Evolutionary conservation across 1,139 yeast species (phyloP).

Genomic region (Maudiozyma humilis): DNA sequence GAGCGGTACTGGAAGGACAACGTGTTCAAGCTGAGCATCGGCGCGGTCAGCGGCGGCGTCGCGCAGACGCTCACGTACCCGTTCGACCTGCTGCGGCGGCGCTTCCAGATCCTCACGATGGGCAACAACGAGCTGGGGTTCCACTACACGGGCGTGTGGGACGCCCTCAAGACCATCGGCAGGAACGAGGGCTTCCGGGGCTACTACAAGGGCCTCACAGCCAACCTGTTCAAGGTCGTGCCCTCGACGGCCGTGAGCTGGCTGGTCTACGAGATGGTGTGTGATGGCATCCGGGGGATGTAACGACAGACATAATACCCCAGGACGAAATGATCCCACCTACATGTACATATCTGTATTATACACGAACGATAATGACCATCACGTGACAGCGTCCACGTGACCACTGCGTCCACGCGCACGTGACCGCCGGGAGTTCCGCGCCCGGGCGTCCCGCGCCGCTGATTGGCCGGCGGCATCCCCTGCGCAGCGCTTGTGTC

Average conservation of each 20-base stretch:
- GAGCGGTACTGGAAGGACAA: slow-evolving; percentile 32
- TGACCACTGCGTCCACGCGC: too few species aligned
- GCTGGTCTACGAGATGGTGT: slow-evolving; percentile 69
- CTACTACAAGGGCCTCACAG: slow-evolving; percentile 70
- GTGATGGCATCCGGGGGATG: slow-evolving; percentile 12
- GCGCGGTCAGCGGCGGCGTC: slow-evolving; percentile 84
- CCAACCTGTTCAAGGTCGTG: slow-evolving; percentile 53
- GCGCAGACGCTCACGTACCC: slow-evolving; percentile 82
- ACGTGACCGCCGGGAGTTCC: too few species aligned
- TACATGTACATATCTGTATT: too few species aligned
- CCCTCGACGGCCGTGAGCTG: slow-evolving; percentile 89
- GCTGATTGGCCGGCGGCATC: too few species aligned
- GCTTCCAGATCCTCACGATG: slow-evolving; percentile 89
- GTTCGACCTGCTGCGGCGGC: slow-evolving; percentile 73
- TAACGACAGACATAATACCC: too few species aligned
- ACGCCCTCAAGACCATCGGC: slow-evolving; percentile 64
- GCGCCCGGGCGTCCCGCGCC: too few species aligned
- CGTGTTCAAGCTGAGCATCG: slow-evolving; percentile 50
- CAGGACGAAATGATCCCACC: too few species aligned
- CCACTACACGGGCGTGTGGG: slow-evolving; percentile 61
- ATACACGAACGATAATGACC: too few species aligned
- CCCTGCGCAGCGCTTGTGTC: too few species aligned
- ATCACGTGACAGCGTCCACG: too few species aligned
- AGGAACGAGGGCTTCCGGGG: slow-evolving; percentile 70
- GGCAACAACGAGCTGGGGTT: slow-evolving; percentile 63